A percentile compares a stretch with the other conserved stretches of the same genome.
Conservation (phyloP, 352 stramenopile species). For the Phytophthora citrophthora region DNA sequence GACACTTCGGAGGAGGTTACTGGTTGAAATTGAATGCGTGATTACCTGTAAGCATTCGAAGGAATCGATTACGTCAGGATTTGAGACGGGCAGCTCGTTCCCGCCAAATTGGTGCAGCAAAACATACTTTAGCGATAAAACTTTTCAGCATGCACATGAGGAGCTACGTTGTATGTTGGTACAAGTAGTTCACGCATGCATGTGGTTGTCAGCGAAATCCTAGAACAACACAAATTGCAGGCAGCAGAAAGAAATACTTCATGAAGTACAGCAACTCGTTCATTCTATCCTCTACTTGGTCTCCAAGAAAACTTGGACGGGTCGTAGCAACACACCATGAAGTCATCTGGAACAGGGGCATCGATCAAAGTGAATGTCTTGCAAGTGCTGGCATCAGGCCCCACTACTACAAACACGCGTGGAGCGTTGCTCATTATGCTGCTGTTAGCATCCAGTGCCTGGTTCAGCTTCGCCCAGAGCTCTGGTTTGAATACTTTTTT, state of each 20-base stretch:
- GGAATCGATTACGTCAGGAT: conserved; percentile 3
- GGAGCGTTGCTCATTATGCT: conserved; percentile 9
- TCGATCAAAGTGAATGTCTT: conserved; percentile 22
- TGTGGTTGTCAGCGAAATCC: too few relatives aligned
- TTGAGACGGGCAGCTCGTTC: not conserved
- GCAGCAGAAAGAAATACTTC: too few relatives aligned
- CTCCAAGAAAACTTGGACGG: conserved; percentile 18
- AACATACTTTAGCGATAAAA: too few relatives aligned
- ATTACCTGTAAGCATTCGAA: not conserved
- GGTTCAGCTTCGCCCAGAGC: conserved; percentile 20
- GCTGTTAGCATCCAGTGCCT: conserved; percentile 22
- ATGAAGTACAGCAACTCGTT: not conserved
- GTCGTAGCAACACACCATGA: conserved; percentile 37
- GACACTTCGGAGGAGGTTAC: too few relatives aligned
- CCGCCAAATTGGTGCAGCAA: too few relatives aligned
- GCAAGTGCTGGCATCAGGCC: conserved; percentile 28
- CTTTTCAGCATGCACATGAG: too few relatives aligned
- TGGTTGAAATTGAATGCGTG: not conserved
- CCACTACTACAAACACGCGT: conserved; percentile 33
- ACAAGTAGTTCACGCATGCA: too few relatives aligned
- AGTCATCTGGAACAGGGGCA: conserved; percentile 14
- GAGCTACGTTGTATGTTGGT: too few relatives aligned
- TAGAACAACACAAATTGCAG: too few relatives aligned
- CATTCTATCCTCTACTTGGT: conserved; percentile 4
- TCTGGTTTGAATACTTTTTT: conserved; percentile 23